Evolutionary conservation across 2,329 filamentous ascomycete genomes (phyloP).

Genomic region (Beauveria bassiana): DNA sequence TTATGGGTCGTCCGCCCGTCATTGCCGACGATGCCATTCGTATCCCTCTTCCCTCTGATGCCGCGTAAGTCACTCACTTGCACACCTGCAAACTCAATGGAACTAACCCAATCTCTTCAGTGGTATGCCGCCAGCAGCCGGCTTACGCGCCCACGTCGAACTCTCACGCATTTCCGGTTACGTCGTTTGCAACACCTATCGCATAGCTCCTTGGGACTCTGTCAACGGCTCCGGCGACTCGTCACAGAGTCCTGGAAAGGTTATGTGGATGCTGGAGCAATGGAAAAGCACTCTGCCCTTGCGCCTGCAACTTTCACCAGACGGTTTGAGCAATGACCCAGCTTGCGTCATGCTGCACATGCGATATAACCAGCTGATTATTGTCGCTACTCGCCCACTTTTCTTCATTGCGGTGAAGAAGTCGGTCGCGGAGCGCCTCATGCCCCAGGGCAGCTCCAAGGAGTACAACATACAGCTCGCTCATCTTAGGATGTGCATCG

Average conservation of each 20-base stretch:
- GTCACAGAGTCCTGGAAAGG: constrained; percentile 28
- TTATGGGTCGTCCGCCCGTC: constrained; percentile 41
- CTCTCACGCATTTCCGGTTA: constrained; percentile 40
- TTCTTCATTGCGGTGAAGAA: constrained; percentile 41
- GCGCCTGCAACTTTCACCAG: constrained; percentile 28
- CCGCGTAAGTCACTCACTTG: constrained; percentile 27
- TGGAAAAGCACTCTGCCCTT: constrained; percentile 33
- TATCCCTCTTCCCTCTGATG: constrained; percentile 32
- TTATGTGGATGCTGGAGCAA: constrained; percentile 32
- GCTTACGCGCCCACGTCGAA: constrained; percentile 38
- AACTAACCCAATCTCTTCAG: constrained; percentile 19
- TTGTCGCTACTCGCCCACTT: constrained; percentile 39
- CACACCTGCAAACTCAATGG: not conserved
- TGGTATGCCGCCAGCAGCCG: constrained; percentile 34
- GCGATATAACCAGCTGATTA: constrained; percentile 42
- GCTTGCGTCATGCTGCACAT: constrained; percentile 40
- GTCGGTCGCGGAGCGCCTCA: constrained; percentile 33
- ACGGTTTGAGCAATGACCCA: constrained; percentile 31
- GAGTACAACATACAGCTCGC: constrained; percentile 16
- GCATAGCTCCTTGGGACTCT: constrained; percentile 26
- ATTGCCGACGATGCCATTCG: constrained; percentile 40
- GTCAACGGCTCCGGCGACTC: constrained; percentile 17
- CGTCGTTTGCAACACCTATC: constrained; percentile 40
- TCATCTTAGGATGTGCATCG: constrained; percentile 12
- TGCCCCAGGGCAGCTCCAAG: constrained; percentile 20